These are phyloP conservation scores for Alopecurus myosuroides DNA, from an alignment of 176 grass and related monocot genomes.

Conservation along the genomic window DNA sequence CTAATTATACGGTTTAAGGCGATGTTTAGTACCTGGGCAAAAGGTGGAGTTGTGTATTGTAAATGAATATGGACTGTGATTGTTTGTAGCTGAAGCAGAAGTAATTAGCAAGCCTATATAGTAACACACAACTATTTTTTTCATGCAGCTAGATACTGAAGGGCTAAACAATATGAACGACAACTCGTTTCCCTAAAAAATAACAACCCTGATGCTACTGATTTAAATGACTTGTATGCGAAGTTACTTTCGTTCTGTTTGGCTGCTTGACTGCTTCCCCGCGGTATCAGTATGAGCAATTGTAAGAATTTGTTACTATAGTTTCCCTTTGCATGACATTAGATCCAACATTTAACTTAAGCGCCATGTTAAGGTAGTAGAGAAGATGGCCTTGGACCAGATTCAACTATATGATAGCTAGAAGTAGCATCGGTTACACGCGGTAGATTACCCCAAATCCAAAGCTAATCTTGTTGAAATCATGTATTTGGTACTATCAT, in stretches of 20 bases:
- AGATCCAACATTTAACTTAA: neutral
- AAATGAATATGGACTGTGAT: neutral
- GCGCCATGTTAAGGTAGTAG: neutral
- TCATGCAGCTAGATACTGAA: slow-evolving; percentile 53
- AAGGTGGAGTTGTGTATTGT: neutral
- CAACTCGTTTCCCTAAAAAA: too few species aligned
- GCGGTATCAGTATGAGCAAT: neutral
- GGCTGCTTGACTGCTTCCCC: neutral
- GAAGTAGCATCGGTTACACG: neutral
- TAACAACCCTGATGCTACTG: too few species aligned
- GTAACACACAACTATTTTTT: slow-evolving; percentile 13
- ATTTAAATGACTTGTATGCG: slow-evolving; percentile 69
- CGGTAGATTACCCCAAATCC: neutral
- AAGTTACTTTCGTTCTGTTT: slow-evolving; percentile 36
- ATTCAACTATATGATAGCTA: neutral
- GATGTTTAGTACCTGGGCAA: neutral
- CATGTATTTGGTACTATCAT: neutral
- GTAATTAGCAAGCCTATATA: neutral
- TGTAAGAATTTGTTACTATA: neutral
- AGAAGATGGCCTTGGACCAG: neutral
- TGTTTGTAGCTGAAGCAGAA: neutral
- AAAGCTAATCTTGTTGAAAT: neutral
- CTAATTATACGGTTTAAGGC: neutral
- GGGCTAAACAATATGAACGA: slow-evolving; percentile 43
- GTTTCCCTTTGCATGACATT: neutral